A percentile compares a stretch with the other conserved stretches of the same genome.
Evolutionary conservation across 345 rosid species (phyloP).

Genomic region (Moricandia moricandioides): DNA sequence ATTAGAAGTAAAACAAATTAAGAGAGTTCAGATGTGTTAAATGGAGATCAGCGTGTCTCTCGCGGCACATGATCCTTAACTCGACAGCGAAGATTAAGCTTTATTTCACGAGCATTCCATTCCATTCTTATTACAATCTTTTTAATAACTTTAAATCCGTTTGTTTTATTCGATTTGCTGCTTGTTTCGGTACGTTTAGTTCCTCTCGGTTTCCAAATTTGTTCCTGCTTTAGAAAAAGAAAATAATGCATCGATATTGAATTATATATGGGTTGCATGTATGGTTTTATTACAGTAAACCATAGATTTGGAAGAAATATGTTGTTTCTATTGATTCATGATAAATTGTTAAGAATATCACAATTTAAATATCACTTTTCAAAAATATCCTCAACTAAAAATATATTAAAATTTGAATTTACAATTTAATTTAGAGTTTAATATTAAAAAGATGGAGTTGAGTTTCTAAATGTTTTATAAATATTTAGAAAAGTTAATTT

Average conservation of each 20-base stretch:
- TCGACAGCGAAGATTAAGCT: slow-evolving; percentile 40
- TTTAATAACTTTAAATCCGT: neutral
- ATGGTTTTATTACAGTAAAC: too few relatives aligned
- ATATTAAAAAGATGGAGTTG: too few relatives aligned
- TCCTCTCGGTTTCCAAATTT: neutral
- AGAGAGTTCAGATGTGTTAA: slow-evolving; percentile 31
- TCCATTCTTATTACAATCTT: slow-evolving; percentile 1
- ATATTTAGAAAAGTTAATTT: too few relatives aligned
- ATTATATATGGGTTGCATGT: too few relatives aligned
- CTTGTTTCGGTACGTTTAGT: slow-evolving; percentile 8
- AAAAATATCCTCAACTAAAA: too few relatives aligned
- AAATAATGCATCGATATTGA: neutral
- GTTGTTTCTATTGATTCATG: too few relatives aligned
- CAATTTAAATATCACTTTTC: too few relatives aligned
- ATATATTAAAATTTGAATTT: too few relatives aligned
- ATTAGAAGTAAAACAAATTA: neutral
- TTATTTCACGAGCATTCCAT: slow-evolving; percentile 31
- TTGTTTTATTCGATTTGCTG: slow-evolving; percentile 25
- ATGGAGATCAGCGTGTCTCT: slow-evolving; percentile 37
- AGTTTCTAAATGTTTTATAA: too few relatives aligned
- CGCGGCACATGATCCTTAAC: slow-evolving; percentile 37
- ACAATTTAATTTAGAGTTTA: too few relatives aligned
- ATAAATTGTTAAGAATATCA: too few relatives aligned
- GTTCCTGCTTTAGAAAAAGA: neutral
- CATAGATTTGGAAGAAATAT: too few relatives aligned